Base-by-base conservation (phyloP, 1,139 yeast species). In the Nakaseomyces sp. region DNA sequence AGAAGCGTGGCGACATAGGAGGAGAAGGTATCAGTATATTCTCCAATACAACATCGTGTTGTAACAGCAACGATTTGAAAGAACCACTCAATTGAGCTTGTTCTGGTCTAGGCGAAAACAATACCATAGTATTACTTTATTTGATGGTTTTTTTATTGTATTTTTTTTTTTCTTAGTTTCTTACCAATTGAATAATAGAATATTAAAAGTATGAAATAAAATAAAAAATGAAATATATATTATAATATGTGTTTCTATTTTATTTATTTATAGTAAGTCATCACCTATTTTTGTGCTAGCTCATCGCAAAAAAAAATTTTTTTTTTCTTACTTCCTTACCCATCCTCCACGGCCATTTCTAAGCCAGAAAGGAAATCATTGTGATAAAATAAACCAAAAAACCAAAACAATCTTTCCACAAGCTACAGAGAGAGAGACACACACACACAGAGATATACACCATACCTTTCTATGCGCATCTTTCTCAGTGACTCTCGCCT, bases 21-120 rank as follows among this genome's bases (percentile, higher is more conserved):
- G 53, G 53, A 12, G 53, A 50, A 25, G 53, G 53, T 19, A 50
- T 47, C n/a, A 43, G 35, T 19, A 44, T 43, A 18, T 48, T 47
- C 31, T 43, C 41, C 38, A 20, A 13, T 12, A 35, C 26, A 16
- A 22, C 18, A 22, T 22, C 28, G 13, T 17, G 36, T 19, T 32
- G 36, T 4, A 22, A 22, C 3, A 16, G 28, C 28, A 22, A 13
- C 3, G 32, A 29, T 18, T 35, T 35, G 12, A 35, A 22, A 20
- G 38, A 20, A 22, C 22, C 36, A n/a, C 17, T 20, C 39, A 50
- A 43, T 43, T 47, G 49, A 6, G 44, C 38, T 28, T 47, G 46
- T 43, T 50, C 51, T 32, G 53, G 47, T 38, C 42, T 45, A 16
- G 53, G 53, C n/a, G 38, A 35, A 15, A 32, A 32, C 38, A 35